These are phyloP conservation scores for Alternaria sp. DNA, from an alignment of 2,329 filamentous ascomycete species.

Conservation along the genomic window DNA sequence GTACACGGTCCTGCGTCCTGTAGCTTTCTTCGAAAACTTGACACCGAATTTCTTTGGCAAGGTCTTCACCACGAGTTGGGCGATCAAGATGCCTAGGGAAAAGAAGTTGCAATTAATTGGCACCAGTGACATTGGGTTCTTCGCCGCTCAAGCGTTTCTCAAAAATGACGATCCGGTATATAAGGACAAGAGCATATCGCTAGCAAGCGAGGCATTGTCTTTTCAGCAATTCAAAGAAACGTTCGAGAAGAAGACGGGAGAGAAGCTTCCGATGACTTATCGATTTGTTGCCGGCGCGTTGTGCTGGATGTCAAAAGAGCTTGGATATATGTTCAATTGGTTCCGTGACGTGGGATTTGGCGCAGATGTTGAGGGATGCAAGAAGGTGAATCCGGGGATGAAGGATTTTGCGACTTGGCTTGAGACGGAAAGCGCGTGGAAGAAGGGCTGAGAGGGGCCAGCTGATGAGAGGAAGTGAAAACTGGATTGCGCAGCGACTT, in stretches of 20 bases:
- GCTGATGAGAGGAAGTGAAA: neutral
- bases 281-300: constrained; percentile 40
- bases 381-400: constrained; percentile 53
- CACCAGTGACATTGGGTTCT: constrained; percentile 58
- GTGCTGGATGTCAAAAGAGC: constrained; percentile 48
- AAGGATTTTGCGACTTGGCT: constrained; percentile 58
- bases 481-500: neutral
- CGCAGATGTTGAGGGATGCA: constrained; percentile 53
- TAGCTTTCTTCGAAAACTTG: constrained; percentile 68
- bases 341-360: constrained; percentile 55
- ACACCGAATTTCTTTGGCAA: constrained; percentile 55
- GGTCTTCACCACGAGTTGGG: constrained; percentile 53
- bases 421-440: constrained; percentile 50
- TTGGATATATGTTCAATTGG: constrained; percentile 58
- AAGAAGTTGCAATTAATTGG: constrained; percentile 48
- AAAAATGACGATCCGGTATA: constrained; percentile 47
- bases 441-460: neutral
- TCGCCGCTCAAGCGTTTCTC: constrained; percentile 58
- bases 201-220: constrained; percentile 61
- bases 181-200: constrained; percentile 50
- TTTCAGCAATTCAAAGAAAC: constrained; percentile 50
- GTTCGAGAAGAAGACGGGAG: constrained; percentile 56
- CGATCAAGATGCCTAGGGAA: constrained; percentile 42
- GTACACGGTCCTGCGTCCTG: constrained; percentile 68
- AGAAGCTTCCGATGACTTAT: constrained; percentile 53